These are phyloP conservation scores for Zygoascus ofunaensis DNA, from an alignment of 805 yeast genomes.

Conservation along the genomic window DNA sequence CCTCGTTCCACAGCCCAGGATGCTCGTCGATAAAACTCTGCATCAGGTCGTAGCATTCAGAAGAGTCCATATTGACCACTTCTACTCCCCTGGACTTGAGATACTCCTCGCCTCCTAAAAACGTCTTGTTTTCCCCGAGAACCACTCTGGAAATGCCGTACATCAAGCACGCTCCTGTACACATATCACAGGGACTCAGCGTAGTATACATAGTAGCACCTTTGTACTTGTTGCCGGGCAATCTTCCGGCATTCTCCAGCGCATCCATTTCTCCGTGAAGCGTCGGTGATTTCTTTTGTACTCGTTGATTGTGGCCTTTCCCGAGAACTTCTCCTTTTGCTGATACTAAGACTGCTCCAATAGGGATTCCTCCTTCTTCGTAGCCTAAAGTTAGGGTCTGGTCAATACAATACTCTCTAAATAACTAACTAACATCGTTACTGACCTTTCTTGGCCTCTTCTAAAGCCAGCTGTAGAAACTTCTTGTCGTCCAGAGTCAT, in stretches of 20 bases:
- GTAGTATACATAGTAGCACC: conserved; percentile 88
- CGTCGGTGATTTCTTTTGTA: conserved; percentile 75
- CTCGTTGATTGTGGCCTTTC: conserved; percentile 81
- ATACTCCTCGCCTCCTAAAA: conserved; percentile 74
- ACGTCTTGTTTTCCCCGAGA: conserved; percentile 79
- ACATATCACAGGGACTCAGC: conserved; percentile 89
- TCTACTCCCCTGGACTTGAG: conserved; percentile 54
- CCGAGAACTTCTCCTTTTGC: conserved; percentile 78
- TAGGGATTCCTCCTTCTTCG: conserved; percentile 86
- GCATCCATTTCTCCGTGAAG: conserved; percentile 90
- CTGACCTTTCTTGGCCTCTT: conserved; percentile 26
- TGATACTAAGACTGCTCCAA: conserved; percentile 66
- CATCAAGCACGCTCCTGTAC: conserved; percentile 85
- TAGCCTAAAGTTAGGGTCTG: conserved; percentile 35
- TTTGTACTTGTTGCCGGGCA: conserved; percentile 69
- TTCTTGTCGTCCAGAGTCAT: conserved; percentile 13
- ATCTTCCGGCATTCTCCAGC: conserved; percentile 82
- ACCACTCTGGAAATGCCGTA: conserved; percentile 85
- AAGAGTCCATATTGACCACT: conserved; percentile 27
- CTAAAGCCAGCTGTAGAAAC: conserved; percentile 25
- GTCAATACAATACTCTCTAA: background rate
- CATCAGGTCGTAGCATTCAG: conserved; percentile 51
- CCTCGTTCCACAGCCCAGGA: conserved; percentile 34
- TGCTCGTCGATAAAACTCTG: conserved; percentile 59
- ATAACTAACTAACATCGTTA: background rate